Conservation (phyloP, 2,329 filamentous ascomycete genomes). For the Penicillium expansum region DNA sequence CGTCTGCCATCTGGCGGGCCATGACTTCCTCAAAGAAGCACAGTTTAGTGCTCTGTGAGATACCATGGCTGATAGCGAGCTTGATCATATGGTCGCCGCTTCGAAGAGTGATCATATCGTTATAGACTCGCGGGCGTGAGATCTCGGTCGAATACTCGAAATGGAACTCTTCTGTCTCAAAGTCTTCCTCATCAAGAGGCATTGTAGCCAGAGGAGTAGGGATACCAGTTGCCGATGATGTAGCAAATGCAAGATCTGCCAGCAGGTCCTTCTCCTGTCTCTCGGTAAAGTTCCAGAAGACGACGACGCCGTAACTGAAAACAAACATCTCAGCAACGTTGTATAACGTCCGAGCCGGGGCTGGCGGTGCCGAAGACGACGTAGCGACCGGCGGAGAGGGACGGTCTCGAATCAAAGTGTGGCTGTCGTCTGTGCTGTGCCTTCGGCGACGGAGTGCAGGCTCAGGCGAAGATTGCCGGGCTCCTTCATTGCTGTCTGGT, state of each 20-base stretch:
- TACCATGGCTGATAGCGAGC: conserved; percentile 93
- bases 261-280: conserved; percentile 94
- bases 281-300: conserved; percentile 99
- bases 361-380: conserved; percentile 11
- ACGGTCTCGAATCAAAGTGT: conserved; percentile 20
- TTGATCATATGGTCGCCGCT: conserved; percentile 99
- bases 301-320: conserved; percentile 93
- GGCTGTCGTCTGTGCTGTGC: conserved; percentile 25
- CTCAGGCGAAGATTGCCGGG: conserved; percentile 9
- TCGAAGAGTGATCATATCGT: conserved; percentile 97
- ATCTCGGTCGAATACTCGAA: conserved; percentile 92
- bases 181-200: conserved; percentile 81
- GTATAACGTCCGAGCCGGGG: conserved; percentile 67
- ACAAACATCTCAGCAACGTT: conserved; percentile 88
- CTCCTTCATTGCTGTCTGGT: conserved; percentile 2
- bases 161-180: conserved; percentile 97
- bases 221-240: conserved; percentile 38
- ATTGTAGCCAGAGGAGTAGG: conserved; percentile 68
- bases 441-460: conserved; percentile 18
- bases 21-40: conserved; percentile 96
- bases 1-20: conserved; percentile 88
- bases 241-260: conserved; percentile 86
- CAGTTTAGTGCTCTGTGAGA: conserved; percentile 94
- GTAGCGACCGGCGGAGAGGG: conserved; percentile 48
- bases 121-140: conserved; percentile 86